Percentiles rank a stretch among this genome's conserved stretches.
Conservation (phyloP, 768 basidiomycete species). For the Chalciporus pseudorubinellus region DNA sequence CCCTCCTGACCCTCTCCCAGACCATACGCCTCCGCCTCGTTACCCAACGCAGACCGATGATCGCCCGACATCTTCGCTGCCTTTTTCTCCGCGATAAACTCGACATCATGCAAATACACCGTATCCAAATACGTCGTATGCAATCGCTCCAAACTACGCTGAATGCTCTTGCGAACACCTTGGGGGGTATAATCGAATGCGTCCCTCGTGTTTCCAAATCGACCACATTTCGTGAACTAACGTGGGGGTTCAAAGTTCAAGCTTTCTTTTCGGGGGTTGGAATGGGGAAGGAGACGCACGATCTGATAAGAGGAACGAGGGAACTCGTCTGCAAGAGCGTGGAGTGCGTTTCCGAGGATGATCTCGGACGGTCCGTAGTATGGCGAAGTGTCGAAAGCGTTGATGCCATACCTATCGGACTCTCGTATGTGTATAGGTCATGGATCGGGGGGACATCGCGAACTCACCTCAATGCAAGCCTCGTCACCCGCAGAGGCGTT, state of each 20-base stretch:
- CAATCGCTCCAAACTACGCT: conserved; percentile 63
- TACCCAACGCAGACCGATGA: conserved; percentile 51
- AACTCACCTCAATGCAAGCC: conserved; percentile 71
- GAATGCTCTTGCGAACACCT: conserved; percentile 63
- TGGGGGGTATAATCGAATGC: conserved; percentile 74
- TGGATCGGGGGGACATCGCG: not conserved
- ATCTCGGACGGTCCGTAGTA: conserved; percentile 82
- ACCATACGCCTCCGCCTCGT: conserved; percentile 62
- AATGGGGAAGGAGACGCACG: conserved; percentile 35
- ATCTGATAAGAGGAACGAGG: conserved; percentile 77
- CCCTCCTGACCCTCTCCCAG: conserved; percentile 55
- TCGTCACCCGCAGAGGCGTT: conserved; percentile 60
- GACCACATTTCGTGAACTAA: conserved; percentile 85
- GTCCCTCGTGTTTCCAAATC: conserved; percentile 52
- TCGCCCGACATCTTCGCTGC: conserved; percentile 52
- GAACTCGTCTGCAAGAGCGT: conserved; percentile 61
- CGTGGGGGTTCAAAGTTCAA: not conserved
- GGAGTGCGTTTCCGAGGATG: conserved; percentile 64
- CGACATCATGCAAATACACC: conserved; percentile 84
- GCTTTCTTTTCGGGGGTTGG: not conserved
- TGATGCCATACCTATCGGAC: conserved; percentile 66
- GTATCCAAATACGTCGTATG: conserved; percentile 76
- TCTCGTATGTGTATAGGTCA: not conserved
- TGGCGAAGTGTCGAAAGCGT: conserved; percentile 77
- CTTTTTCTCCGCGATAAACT: conserved; percentile 63